Conservation (phyloP, 1,284 basidiomycete genomes). For the Irpex lacteus region DNA sequence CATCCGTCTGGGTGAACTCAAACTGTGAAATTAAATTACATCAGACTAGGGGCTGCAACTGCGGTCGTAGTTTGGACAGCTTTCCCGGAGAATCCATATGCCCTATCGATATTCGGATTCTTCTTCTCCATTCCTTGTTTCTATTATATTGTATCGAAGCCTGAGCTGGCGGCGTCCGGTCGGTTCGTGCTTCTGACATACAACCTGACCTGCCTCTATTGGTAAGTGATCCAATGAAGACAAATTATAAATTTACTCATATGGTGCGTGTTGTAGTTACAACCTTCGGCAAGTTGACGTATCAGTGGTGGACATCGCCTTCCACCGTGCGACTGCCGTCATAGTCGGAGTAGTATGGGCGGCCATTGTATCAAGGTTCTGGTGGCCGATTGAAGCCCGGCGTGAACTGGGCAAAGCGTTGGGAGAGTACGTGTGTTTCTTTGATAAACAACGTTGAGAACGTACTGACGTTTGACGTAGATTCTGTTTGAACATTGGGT, state of each 20-base stretch:
- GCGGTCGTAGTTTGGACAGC: constrained; percentile 71
- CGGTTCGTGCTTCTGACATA: constrained; percentile 90
- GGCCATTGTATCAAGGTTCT: constrained; percentile 80
- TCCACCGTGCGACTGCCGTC: constrained; percentile 80
- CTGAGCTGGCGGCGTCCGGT: constrained; percentile 76
- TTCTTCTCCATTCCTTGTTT: constrained; percentile 94
- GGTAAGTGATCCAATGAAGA: constrained; percentile 44
- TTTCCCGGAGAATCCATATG: constrained; percentile 75
- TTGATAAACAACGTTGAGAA: neutral
- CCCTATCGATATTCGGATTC: constrained; percentile 83
- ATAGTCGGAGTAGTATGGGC: constrained; percentile 89
- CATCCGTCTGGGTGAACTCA: neutral
- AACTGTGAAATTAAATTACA: constrained; percentile 24
- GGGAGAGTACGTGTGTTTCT: constrained; percentile 65
- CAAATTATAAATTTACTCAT: neutral
- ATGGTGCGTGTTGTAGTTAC: constrained; percentile 51
- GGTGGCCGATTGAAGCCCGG: constrained; percentile 95
- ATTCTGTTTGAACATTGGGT: constrained; percentile 80
- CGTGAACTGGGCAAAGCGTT: constrained; percentile 82
- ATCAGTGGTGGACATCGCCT: constrained; percentile 72
- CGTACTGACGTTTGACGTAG: constrained; percentile 34
- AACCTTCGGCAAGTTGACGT: constrained; percentile 75
- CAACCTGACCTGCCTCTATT: constrained; percentile 88
- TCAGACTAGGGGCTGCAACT: constrained; percentile 74
- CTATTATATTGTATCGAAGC: constrained; percentile 82